phyloP scores from a whole-genome alignment of 2,329 filamentous ascomycete genomes.

The Trichoderma endophyticum region DNA sequence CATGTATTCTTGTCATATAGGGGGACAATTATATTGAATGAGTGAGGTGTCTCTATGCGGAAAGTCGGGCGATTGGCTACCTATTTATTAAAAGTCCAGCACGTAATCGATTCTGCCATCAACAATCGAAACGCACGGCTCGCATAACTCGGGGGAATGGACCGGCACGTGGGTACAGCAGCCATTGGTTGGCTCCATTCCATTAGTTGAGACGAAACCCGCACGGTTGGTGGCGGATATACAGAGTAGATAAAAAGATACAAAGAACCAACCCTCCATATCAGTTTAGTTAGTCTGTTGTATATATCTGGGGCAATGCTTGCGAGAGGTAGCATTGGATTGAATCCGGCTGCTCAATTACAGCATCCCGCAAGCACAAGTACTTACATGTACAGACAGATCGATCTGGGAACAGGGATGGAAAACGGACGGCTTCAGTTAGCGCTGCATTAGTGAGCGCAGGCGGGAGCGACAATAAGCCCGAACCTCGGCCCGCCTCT shows the following conservation, averaged over 20 bases:
- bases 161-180: background rate
- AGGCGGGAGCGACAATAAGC: background rate
- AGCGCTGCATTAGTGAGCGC: background rate
- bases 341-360: background rate
- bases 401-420: background rate
- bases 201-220: background rate
- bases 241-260: too few relatives aligned
- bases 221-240: background rate
- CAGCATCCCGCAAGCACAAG: background rate
- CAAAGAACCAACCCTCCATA: background rate
- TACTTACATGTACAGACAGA: background rate
- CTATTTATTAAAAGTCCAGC: background rate
- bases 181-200: background rate
- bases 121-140: background rate
- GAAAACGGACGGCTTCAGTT: background rate
- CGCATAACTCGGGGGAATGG: background rate
- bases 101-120: background rate
- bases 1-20: background rate
- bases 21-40: background rate
- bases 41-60: background rate
- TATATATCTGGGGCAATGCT: background rate
- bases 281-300: background rate
- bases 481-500: constrained; percentile 5
- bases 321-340: background rate
- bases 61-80: background rate